Conservation (phyloP, 129 eudicot species). For the Erigeron canadensis region DNA sequence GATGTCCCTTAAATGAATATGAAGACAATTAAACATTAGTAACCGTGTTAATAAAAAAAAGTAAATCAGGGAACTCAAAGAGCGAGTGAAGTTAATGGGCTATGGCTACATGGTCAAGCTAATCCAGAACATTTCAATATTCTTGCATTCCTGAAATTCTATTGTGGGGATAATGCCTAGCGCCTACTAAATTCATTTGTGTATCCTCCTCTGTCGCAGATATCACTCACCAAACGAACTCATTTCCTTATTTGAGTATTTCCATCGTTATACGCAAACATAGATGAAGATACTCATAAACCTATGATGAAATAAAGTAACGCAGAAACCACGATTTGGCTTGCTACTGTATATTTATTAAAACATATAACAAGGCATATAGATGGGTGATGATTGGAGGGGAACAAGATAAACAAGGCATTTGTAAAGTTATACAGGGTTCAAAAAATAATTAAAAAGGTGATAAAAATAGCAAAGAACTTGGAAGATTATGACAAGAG, state of each 20-base stretch:
- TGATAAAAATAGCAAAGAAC: background rate
- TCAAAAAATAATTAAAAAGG: background rate
- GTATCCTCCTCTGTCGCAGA: background rate
- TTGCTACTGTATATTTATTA: background rate
- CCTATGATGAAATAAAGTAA: background rate
- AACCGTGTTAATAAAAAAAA: background rate
- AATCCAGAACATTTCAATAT: background rate
- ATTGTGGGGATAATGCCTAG: background rate
- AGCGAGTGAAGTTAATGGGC: background rate
- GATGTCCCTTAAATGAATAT: slow-evolving; percentile 58
- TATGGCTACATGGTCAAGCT: background rate
- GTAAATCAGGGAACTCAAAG: background rate
- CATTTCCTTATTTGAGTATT: background rate
- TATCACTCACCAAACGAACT: background rate
- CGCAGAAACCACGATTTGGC: background rate
- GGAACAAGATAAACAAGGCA: background rate
- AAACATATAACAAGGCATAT: background rate
- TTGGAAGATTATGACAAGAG: background rate
- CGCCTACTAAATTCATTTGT: background rate
- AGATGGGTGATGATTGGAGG: background rate
- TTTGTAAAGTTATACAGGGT: background rate
- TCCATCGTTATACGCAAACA: background rate
- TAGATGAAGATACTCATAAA: background rate
- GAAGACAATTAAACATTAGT: slow-evolving; percentile 14
- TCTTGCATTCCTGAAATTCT: background rate